These are phyloP conservation scores for Microthlaspi erraticum DNA, from an alignment of 345 rosid species.

Conservation along the genomic window DNA sequence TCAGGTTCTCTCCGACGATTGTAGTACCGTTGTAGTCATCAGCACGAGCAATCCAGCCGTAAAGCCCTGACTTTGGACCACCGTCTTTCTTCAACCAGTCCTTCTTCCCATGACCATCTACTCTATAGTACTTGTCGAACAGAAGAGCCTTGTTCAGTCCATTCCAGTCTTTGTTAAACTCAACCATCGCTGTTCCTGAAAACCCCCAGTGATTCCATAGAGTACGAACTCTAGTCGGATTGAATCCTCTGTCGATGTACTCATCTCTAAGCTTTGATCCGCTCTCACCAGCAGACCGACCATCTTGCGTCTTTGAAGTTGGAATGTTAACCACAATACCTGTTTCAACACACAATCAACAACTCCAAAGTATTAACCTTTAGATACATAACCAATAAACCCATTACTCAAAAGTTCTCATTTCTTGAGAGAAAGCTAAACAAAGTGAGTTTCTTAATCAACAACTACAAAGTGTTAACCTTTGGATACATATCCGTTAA, in stretches of 20 bases:
- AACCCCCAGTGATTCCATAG: conserved; percentile 82
- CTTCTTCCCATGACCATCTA: conserved; percentile 74
- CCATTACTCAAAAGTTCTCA: background rate
- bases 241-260: conserved; percentile 78
- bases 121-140: conserved; percentile 86
- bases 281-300: conserved; percentile 78
- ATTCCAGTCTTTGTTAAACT: conserved; percentile 86
- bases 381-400: background rate
- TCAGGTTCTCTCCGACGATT: conserved; percentile 74
- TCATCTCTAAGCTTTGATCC: conserved; percentile 94
- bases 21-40: conserved; percentile 72
- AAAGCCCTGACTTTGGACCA: conserved; percentile 61
- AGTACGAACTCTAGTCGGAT: conserved; percentile 80
- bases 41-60: conserved; percentile 90
- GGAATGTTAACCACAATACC: conserved; percentile 90
- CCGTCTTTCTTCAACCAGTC: conserved; percentile 59
- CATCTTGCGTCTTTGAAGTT: conserved; percentile 60
- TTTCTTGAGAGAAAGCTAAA: conserved; percentile 5
- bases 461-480: background rate
- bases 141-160: conserved; percentile 82
- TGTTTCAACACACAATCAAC: conserved; percentile 20
- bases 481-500: background rate
- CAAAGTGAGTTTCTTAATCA: conserved; percentile 13
- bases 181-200: conserved; percentile 86
- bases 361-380: background rate